Conservation (phyloP, 805 yeast genomes). For the Diddensiella santjacobensis region DNA sequence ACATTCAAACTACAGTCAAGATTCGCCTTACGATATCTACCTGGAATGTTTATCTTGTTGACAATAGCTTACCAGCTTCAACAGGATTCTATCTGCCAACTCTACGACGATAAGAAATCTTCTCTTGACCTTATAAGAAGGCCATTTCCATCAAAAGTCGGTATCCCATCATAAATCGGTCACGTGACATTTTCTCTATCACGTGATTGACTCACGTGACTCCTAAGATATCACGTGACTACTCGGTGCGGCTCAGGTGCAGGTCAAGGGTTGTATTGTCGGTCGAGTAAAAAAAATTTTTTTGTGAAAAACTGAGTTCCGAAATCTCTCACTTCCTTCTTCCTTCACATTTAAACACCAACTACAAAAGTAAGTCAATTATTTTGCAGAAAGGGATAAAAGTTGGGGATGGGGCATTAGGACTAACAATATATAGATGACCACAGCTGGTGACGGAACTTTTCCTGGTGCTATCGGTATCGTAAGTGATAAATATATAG, state of each 20-base stretch:
- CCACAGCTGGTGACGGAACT: slow-evolving; percentile 74
- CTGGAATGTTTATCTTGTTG: no score
- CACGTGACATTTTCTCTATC: no score
- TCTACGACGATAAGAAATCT: no score
- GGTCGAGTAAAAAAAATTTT: slow-evolving; percentile 3
- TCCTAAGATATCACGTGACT: no score
- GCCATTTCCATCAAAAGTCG: no score
- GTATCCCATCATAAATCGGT: no score
- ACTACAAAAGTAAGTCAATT: background rate
- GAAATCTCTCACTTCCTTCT: slow-evolving; percentile 7
- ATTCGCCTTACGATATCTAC: no score
- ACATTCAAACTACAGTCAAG: no score
- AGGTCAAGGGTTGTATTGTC: background rate
- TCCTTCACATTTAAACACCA: background rate
- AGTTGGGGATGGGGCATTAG: background rate
- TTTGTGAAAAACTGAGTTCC: slow-evolving; percentile 12
- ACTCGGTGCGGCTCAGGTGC: background rate
- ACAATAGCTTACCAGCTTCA: no score
- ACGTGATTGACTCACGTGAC: no score
- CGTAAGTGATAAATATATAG: slow-evolving; percentile 24
- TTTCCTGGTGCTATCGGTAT: slow-evolving; percentile 99
- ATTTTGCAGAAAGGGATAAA: slow-evolving; percentile 1
- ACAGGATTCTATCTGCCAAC: no score
- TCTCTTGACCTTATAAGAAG: no score
- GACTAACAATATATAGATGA: slow-evolving; percentile 20